These are phyloP conservation scores for Fagopyrum tataricum DNA, from an alignment of 148 eudicot genomes.

Conservation along the genomic window DNA sequence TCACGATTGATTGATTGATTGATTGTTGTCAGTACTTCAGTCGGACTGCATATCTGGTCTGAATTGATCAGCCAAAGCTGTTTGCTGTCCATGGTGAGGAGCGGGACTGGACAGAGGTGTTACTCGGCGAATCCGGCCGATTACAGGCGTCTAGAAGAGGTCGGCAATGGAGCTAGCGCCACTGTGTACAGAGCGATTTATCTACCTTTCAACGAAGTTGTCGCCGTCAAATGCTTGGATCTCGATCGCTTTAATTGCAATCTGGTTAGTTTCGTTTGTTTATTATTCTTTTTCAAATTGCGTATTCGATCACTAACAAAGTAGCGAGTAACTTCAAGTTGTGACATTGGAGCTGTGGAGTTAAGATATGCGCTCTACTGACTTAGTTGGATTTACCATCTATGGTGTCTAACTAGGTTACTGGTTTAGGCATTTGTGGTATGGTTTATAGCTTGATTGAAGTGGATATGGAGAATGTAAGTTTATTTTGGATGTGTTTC, in stretches of 20 bases:
- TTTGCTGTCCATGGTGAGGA: constrained; percentile 26
- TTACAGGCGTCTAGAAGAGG: constrained; percentile 77
- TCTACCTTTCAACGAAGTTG: constrained; percentile 67
- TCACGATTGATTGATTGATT: neutral
- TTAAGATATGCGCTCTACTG: neutral
- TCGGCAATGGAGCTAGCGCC: constrained; percentile 94
- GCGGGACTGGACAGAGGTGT: constrained; percentile 27
- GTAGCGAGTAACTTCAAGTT: neutral
- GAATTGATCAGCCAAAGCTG: neutral
- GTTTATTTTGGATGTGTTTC: no score
- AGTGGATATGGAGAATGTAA: no score
- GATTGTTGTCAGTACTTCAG: neutral
- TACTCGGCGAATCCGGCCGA: constrained; percentile 55
- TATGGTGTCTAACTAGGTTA: neutral
- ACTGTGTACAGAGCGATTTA: constrained; percentile 84
- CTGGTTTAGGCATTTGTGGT: neutral
- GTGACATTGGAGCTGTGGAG: neutral
- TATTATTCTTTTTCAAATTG: no score
- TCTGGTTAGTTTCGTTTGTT: constrained; percentile 39
- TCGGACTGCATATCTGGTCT: neutral
- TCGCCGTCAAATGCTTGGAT: constrained; percentile 96
- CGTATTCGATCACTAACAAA: no score
- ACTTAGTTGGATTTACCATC: neutral
- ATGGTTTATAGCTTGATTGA: neutral
- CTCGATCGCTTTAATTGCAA: constrained; percentile 94